Evolutionary conservation across 495 filamentous ascomycete species (phyloP), one percentile per base, ranked within the genome.

Genomic region (Saxispiralis lemnorum): DNA sequence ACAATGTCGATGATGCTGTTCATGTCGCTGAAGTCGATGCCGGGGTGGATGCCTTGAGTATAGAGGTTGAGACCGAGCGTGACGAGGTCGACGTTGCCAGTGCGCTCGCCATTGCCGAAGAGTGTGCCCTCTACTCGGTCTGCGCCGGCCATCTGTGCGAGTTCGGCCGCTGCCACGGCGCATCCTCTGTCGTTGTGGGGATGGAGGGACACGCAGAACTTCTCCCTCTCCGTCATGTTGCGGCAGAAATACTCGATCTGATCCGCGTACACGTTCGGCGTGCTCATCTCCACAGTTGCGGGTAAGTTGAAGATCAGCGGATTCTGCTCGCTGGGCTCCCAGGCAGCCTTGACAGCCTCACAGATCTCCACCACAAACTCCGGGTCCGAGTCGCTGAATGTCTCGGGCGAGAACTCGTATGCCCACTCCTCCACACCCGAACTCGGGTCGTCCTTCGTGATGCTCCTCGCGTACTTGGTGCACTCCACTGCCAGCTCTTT

Each of bases 301-400:
- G 89, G 89, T 24, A 97, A 72, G 62, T 97, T 97, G 72, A 97
- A 95, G 58, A 97, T 88, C 54, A 97, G 89, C 13, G 80, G 83
- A 54, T 80, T 78, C 57, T 87, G 71, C 15, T 64, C 77, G 0
- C 76, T 73, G 6, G 89, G 88, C 41, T 67, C 87, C 89, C 89
- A 97, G 0, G 86, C 87, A n/a, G 67, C 76, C 69, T 95, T 96
- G 46, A 95, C 88, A 19, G 87, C 87, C 59, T 94, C 82, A 58
- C 89, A 97, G 28, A 96, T 74, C 53, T 77, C 59, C 17, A 95
- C 63, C 9, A 78, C 81, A 56, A 81, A 95, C 19, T 88, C 86
- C 10, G 81, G 77, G 49, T 80, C 73, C 12, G 82, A 81, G 59
- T 95, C 89, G 5, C 84, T 93, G 67, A 96, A 97, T 11, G 83